Base-by-base conservation (phyloP, 768 basidiomycete genomes). In the Calocera viscosa region DNA sequence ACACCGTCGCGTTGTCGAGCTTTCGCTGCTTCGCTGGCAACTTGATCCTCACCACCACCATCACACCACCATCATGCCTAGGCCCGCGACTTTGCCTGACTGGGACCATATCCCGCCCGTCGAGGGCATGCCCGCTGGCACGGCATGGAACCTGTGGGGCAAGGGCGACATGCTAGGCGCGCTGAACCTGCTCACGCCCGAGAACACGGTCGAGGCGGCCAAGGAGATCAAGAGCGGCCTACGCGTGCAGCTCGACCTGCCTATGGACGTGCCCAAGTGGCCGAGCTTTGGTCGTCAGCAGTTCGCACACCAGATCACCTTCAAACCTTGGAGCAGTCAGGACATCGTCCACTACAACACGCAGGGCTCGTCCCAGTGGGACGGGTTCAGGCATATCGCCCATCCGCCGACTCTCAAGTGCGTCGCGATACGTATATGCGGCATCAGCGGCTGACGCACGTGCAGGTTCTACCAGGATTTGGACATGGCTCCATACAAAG, bases 131-230 rank as follows among this genome's bases (percentile, higher is more conserved):
- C 66, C 66, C 14, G 69, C 66, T 14, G 65, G 67, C 38, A 47
- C 43, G 24, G 69, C 69, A 19, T 69, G 69, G 69, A 43, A 49
- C 5, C 66, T 69, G 19, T 69, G 69, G 69, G 69, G 69, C 49
- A 49, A 67, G 64, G 69, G 64, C 22, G 69, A 69, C 41, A 24
- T 65, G 33, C 66, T 69, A 14, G 69, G 69, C 33, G 67, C 69
- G 24, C 64, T 69, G 43, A 69, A 69, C 64, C 64, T 69, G 64
- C 65, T 69, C 64, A 69, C 69, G 12, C 63, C 67, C 14, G 67
- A 65, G 22, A 41, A 47, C 30, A 67, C 67, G 22, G 38, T 49
- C 28, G 33, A 32, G 8, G 66, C 69, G 34, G 67, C 67, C 14
- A 64, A 35, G 26, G 69, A 67, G 53, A 69, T 69, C 34, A 67